These are phyloP conservation scores for Ramicandelaber brevisporus DNA, from an alignment of 192 early-diverging fungal species.

Conservation along the genomic window DNA sequence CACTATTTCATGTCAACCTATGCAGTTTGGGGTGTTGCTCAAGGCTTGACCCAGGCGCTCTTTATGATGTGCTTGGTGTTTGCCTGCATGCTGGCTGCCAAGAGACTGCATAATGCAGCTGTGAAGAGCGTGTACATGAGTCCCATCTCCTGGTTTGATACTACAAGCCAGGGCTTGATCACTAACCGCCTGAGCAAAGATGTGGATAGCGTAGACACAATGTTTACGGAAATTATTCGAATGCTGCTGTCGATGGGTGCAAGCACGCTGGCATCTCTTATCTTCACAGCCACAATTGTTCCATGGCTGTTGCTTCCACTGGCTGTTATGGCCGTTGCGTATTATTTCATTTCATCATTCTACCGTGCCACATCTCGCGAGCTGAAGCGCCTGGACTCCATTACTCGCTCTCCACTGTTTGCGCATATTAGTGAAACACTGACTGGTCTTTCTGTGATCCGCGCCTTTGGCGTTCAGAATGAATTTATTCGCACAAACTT, in stretches of 20 bases:
- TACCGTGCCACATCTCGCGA: slow-evolving; percentile 49
- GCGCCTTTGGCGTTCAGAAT: slow-evolving; percentile 40
- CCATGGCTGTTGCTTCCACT: slow-evolving; percentile 18
- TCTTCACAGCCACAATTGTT: slow-evolving; percentile 10
- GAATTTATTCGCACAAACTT: slow-evolving; percentile 52
- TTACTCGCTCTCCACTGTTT: slow-evolving; percentile 43
- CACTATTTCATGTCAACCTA: slow-evolving; percentile 29
- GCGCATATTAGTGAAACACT: slow-evolving; percentile 30
- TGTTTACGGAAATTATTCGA: slow-evolving; percentile 25
- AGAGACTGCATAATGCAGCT: slow-evolving; percentile 28
- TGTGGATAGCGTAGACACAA: slow-evolving; percentile 41
- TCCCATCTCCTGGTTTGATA: slow-evolving; percentile 34
- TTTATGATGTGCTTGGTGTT: too few relatives aligned
- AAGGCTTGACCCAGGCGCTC: too few relatives aligned
- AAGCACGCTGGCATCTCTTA: slow-evolving; percentile 20
- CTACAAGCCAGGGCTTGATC: slow-evolving; percentile 59
- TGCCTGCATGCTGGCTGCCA: too few relatives aligned
- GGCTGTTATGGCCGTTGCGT: slow-evolving; percentile 16
- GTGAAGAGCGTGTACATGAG: slow-evolving; percentile 36
- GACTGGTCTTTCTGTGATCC: slow-evolving; percentile 29
- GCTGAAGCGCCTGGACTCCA: slow-evolving; percentile 51
- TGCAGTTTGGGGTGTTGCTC: slow-evolving; percentile 20
- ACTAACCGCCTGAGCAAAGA: slow-evolving; percentile 79
- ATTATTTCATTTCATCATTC: slow-evolving; percentile 16
- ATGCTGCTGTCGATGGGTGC: slow-evolving; percentile 26